Percentiles rank a stretch among this genome's conserved stretches.
Conservation (phyloP, 306 rosid genomes). For the Benincasa hispida region DNA sequence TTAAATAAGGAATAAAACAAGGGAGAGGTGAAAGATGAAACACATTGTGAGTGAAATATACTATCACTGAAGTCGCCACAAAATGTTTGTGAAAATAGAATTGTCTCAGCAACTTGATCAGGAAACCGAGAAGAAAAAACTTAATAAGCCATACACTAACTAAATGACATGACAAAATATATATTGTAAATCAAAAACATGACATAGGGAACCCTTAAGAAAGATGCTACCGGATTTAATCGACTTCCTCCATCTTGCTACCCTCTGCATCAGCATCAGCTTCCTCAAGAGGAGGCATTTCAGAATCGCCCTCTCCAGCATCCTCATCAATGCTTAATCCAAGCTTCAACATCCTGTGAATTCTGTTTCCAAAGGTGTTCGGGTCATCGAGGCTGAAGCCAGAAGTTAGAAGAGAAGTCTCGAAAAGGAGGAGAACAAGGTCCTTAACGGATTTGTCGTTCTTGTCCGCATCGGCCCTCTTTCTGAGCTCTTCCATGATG, state of each 20-base stretch:
- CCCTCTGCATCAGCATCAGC: conserved; percentile 71
- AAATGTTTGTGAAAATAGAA: too few species aligned
- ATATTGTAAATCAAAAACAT: background rate
- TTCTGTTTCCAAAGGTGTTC: conserved; percentile 91
- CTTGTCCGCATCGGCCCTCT: conserved; percentile 15
- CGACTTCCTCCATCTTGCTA: conserved; percentile 97
- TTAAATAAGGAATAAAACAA: too few species aligned
- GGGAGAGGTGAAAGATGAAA: too few species aligned
- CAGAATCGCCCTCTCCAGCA: conserved; percentile 45
- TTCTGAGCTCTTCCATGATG: conserved; percentile 20
- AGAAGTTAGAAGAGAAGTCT: conserved; percentile 82
- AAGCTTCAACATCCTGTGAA: conserved; percentile 90
- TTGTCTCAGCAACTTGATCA: background rate
- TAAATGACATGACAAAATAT: too few species aligned
- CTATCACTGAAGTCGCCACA: background rate
- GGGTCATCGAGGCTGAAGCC: conserved; percentile 97
- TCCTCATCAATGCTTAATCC: conserved; percentile 95
- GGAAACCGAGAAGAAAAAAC: background rate
- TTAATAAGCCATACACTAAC: background rate
- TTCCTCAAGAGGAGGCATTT: conserved; percentile 84
- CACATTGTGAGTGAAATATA: background rate
- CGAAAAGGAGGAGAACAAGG: conserved; percentile 74
- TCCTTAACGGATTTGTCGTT: conserved; percentile 17
- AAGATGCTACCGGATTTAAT: conserved; percentile 13
- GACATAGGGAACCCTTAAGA: background rate